Percentiles rank a stretch among this genome's conserved stretches.
phyloP scores from a whole-genome alignment of 2,329 filamentous ascomycete species.

The Cladophialophora exuberans region DNA sequence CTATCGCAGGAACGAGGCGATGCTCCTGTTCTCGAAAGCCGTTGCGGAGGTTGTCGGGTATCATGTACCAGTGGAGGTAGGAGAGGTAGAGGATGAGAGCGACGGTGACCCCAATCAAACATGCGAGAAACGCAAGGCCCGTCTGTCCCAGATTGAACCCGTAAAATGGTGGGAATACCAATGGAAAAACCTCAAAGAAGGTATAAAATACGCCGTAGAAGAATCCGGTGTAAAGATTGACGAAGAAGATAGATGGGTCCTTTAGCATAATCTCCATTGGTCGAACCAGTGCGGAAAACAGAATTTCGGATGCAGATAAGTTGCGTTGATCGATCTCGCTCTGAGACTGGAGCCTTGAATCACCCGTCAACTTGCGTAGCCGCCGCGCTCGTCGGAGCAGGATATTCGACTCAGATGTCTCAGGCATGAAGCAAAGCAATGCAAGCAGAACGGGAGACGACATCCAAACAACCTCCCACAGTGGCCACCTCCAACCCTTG shows the following conservation, averaged over 20 bases:
- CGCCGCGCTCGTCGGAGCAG: constrained; percentile 62
- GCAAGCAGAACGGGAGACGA: constrained; percentile 59
- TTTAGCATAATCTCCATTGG: constrained; percentile 61
- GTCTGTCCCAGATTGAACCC: constrained; percentile 61
- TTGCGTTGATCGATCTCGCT: constrained; percentile 66
- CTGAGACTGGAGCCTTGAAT: constrained; percentile 63
- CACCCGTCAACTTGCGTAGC: constrained; percentile 62
- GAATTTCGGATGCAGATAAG: constrained; percentile 49
- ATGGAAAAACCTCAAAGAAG: constrained; percentile 68
- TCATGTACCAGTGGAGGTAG: constrained; percentile 57
- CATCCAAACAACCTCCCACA: constrained; percentile 64
- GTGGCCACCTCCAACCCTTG: constrained; percentile 63
- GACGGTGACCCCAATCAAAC: constrained; percentile 59
- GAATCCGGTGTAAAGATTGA: constrained; percentile 49
- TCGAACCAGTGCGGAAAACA: constrained; percentile 60
- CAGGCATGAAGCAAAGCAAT: constrained; percentile 66
- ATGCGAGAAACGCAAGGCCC: constrained; percentile 64
- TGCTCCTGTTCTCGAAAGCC: constrained; percentile 57
- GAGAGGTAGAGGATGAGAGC: constrained; percentile 53
- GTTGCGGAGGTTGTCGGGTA: constrained; percentile 50
- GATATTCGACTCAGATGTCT: constrained; percentile 64
- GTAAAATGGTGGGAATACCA: constrained; percentile 63
- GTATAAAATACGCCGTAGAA: constrained; percentile 54
- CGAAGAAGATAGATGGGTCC: constrained; percentile 58
- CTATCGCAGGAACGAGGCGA: constrained; percentile 56